Percentiles rank a stretch among this genome's conserved stretches.
Conservation (phyloP, 2,329 filamentous ascomycete genomes). For the Orbilia javanica region DNA sequence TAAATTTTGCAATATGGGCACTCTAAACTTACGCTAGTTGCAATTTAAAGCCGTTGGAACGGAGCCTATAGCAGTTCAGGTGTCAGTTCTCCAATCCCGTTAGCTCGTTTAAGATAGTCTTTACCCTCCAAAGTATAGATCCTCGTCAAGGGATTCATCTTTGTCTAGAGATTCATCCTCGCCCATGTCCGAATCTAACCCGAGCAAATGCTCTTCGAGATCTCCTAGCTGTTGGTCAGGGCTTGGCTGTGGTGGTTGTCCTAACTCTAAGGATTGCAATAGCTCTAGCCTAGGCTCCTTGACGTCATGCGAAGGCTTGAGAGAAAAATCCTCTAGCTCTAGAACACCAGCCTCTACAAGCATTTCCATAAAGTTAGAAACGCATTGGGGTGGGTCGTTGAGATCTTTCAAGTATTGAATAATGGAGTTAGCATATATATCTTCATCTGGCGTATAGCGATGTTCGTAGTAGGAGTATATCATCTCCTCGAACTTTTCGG, state of each 20-base stretch:
- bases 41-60: neutral
- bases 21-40: constrained; percentile 13
- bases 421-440: neutral
- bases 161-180: too few species aligned
- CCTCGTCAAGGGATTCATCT: neutral
- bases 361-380: constrained; percentile 5
- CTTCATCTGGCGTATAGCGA: neutral
- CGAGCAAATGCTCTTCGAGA: neutral
- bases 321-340: neutral
- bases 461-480: constrained; percentile 20
- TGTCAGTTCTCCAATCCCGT: neutral
- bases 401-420: constrained; percentile 9
- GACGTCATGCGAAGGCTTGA: neutral
- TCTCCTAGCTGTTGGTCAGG: neutral
- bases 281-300: neutral
- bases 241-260: neutral
- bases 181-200: neutral
- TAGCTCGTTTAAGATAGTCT: neutral
- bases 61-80: neutral
- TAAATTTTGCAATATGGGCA: too few species aligned
- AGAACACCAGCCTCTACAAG: neutral
- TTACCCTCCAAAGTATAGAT: neutral
- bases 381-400: neutral
- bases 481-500: constrained; percentile 61
- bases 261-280: too few species aligned